Conservation (phyloP, 306 rosid species). For the Quercus ilex region DNA sequence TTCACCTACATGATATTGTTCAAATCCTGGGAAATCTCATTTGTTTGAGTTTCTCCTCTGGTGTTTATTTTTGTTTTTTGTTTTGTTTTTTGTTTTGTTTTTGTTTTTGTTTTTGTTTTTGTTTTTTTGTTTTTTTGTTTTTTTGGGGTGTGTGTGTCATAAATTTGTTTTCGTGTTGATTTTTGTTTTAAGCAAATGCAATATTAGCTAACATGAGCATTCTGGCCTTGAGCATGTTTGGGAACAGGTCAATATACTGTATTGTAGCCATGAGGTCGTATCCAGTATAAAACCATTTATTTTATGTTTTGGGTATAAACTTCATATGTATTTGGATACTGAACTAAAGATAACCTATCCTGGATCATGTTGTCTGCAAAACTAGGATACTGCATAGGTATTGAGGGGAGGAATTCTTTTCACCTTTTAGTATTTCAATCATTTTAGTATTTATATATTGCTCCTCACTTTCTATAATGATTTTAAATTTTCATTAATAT, state of each 20-base stretch:
- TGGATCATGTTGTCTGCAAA: neutral
- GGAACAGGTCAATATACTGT: neutral
- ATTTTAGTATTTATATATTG: neutral
- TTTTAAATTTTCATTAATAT: neutral
- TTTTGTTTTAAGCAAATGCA: neutral
- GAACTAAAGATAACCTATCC: neutral
- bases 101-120: neutral
- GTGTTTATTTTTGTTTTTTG: neutral
- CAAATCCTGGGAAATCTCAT: neutral
- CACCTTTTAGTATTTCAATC: neutral
- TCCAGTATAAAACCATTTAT: too few relatives aligned
- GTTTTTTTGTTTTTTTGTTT: neutral
- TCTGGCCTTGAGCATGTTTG: neutral
- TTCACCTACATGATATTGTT: neutral
- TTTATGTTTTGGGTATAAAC: neutral
- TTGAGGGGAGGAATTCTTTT: neutral
- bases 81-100: neutral
- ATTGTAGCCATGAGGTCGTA: neutral
- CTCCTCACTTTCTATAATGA: neutral
- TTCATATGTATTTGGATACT: neutral
- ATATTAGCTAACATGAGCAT: neutral
- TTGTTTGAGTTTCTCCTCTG: neutral
- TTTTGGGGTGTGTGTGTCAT: neutral
- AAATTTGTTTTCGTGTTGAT: neutral
- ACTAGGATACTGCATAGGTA: neutral